These are phyloP conservation scores for Arachis stenosperma DNA, from an alignment of 306 rosid species.

Conservation along the genomic window DNA sequence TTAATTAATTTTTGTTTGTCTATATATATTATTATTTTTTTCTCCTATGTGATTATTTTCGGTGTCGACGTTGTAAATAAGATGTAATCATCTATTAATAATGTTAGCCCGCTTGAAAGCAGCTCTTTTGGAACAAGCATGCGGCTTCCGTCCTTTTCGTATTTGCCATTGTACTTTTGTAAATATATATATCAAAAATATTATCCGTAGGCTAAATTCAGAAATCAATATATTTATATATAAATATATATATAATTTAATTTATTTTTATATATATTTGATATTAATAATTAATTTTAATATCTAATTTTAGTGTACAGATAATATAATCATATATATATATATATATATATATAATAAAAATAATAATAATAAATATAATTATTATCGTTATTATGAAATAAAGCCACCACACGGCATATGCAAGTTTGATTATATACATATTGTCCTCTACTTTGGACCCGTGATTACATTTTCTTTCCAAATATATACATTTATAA, in stretches of 20 bases:
- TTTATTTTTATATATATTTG: too few species aligned
- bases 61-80: conserved; percentile 31
- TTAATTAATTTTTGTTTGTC: neutral
- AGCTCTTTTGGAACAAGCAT: conserved; percentile 8
- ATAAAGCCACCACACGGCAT: conserved; percentile 32
- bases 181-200: neutral
- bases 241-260: too few species aligned
- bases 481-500: too few species aligned
- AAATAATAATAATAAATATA: too few species aligned
- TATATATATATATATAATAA: too few species aligned
- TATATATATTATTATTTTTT: neutral
- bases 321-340: too few species aligned
- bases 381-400: neutral
- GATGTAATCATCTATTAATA: neutral
- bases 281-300: too few species aligned
- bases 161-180: neutral
- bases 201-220: too few species aligned
- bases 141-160: conserved; percentile 17
- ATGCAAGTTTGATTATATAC: neutral
- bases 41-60: neutral
- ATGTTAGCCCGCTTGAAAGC: conserved; percentile 6
- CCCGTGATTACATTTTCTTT: too few species aligned
- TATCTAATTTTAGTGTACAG: too few species aligned
- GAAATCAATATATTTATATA: too few species aligned
- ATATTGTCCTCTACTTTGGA: neutral